These are phyloP conservation scores for Seminavis robusta DNA, from an alignment of 108 stramenopile genomes.

Conservation along the genomic window DNA sequence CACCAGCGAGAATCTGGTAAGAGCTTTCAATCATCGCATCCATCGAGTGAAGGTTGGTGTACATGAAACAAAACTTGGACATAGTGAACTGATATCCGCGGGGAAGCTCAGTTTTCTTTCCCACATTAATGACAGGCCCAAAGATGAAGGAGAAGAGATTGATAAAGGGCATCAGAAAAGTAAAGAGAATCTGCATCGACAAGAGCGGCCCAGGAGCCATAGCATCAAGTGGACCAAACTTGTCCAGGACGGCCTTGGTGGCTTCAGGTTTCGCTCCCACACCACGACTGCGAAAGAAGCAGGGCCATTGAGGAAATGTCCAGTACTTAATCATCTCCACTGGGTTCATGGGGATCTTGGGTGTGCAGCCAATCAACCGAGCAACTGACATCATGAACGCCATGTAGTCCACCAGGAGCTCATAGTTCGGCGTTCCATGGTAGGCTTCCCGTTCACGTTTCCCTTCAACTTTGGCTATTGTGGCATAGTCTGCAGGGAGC, in stretches of 20 bases:
- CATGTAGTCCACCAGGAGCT: neutral
- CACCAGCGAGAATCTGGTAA: too few relatives aligned
- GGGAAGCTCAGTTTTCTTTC: neutral
- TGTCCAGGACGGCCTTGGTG: neutral
- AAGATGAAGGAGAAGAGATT: neutral
- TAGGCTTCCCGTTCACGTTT: neutral
- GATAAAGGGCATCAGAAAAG: neutral
- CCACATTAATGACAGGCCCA: neutral
- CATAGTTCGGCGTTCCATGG: neutral
- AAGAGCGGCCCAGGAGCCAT: neutral
- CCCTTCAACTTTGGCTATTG: neutral
- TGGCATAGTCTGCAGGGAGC: neutral
- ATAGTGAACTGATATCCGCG: neutral
- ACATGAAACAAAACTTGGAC: neutral
- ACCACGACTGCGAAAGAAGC: constrained; percentile 2
- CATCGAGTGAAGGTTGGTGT: neutral
- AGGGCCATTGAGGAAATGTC: constrained; percentile 4
- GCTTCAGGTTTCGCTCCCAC: neutral
- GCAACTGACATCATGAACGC: constrained; percentile 1
- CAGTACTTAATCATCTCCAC: neutral
- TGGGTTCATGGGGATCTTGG: neutral
- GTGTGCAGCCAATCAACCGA: constrained; percentile 5
- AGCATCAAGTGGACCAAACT: constrained; percentile 1
- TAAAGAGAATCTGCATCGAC: neutral
- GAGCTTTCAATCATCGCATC: neutral